Conservation (phyloP, 164 flowering plant species). For the Vitis cinerea region DNA sequence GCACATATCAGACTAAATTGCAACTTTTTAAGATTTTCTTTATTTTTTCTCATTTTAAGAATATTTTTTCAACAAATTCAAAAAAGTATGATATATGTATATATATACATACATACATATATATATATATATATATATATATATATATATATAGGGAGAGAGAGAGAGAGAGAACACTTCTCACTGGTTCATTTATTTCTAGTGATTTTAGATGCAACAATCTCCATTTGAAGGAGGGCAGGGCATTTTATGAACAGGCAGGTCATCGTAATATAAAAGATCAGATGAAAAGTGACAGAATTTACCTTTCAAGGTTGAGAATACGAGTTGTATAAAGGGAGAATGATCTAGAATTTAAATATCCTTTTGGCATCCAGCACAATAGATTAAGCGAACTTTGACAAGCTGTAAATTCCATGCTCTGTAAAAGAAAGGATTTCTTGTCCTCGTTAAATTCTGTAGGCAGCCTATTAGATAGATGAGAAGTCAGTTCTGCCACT, state of each 20-base stretch:
- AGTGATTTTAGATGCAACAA: background rate
- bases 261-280: background rate
- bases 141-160: background rate
- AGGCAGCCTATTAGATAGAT: slow-evolving; percentile 12
- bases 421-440: background rate
- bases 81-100: no score
- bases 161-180: slow-evolving; percentile 1
- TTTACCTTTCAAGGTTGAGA: slow-evolving; percentile 83
- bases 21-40: no score
- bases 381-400: slow-evolving; percentile 55
- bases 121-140: no score
- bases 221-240: background rate
- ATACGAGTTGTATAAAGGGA: slow-evolving; percentile 32
- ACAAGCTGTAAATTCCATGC: slow-evolving; percentile 34
- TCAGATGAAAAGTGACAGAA: background rate
- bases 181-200: background rate
- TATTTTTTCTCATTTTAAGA: no score
- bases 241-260: background rate
- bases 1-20: no score
- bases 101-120: no score
- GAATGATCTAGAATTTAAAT: slow-evolving; percentile 38
- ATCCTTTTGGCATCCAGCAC: slow-evolving; percentile 65
- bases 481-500: slow-evolving; percentile 3
- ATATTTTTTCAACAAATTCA: no score
- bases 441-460: slow-evolving; percentile 7